Base-by-base conservation (phyloP, 257 asterid species). In the Datura wrightii region DNA sequence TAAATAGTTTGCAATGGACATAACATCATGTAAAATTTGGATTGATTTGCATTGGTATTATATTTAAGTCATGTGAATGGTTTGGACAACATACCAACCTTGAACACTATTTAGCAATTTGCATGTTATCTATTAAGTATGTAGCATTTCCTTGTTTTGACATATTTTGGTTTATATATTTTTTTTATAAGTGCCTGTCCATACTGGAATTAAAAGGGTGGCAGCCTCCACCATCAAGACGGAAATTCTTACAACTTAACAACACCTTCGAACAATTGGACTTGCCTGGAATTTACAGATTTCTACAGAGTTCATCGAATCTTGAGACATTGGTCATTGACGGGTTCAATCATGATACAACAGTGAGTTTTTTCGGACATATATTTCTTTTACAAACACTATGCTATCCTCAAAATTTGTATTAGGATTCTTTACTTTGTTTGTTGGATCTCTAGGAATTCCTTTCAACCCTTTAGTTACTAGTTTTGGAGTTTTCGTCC, bases 171-270 rank as follows among this genome's bases (percentile, higher is more conserved):
- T 39, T 69, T 41, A 69, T 69, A 15, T 39, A 39, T 69, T 70
- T 42, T 1, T 34, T 70, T 70, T 41, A 6, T 4, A 16, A 70
- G 79, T 42, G 36, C 54, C 10, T 41, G 53, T 70, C 79, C 16
- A 18, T 41, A 42, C 36, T 70, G 79, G 79, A 42, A 31, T 16
- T 70, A 54, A n/a, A 70, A 42, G 79, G 52, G 5, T 70, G 78
- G 53, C 48, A 42, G 37, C 5, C 36, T 16, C 55, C 79, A 1
- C 55, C 79, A 41, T 70, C 79, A 42, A 16, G 13, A 5, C 0
- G 54, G 11, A 69, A 69, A 41, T 69, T 6, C 36, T 69, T 8
- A 69, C 2, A 69, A 69, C 54, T 69, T 41, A 3, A 8, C 1
- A 4, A 24, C 31, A 24, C 31, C 31, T 24, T 24, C 31, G 31